Percentiles rank a stretch among this genome's conserved stretches.
Evolutionary conservation across 768 basidiomycete genomes (phyloP).

Genomic region (Tulasnella sp.): DNA sequence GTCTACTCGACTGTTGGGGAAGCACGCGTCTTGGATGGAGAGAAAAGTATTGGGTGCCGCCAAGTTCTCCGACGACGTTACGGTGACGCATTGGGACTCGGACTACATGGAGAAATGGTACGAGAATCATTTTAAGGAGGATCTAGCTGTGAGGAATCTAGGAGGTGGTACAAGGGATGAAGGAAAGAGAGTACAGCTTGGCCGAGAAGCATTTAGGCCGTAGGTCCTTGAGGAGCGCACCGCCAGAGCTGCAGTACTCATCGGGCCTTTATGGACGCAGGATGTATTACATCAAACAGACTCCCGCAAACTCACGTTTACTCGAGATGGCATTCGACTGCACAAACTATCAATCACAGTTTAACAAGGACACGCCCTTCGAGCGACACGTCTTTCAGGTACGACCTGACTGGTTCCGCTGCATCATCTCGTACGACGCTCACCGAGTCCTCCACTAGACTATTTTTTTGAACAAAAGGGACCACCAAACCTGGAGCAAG

Average conservation of each 20-base stretch:
- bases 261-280: neutral
- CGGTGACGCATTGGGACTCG: conserved; percentile 50
- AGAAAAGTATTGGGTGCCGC: conserved; percentile 45
- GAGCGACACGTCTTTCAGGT: conserved; percentile 31
- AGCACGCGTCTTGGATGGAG: conserved; percentile 43
- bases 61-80: conserved; percentile 46
- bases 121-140: conserved; percentile 11
- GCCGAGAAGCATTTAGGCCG: conserved; percentile 1
- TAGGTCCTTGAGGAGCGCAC: neutral
- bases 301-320: neutral
- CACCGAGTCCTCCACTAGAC: conserved; percentile 12
- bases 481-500: conserved; percentile 26
- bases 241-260: neutral
- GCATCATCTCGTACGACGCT: neutral
- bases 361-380: conserved; percentile 12
- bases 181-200: neutral
- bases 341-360: conserved; percentile 49
- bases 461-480: conserved; percentile 31
- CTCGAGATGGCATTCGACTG: conserved; percentile 38
- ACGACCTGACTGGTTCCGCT: neutral
- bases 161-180: conserved; percentile 7
- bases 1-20: conserved; percentile 44
- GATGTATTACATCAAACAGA: conserved; percentile 25
- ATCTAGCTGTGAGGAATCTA: neutral
- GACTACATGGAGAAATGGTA: conserved; percentile 42